Evolutionary conservation across 2,329 filamentous ascomycete species (phyloP), one percentile per base, ranked within the genome.

Genomic region (Talaromyces sp.): DNA sequence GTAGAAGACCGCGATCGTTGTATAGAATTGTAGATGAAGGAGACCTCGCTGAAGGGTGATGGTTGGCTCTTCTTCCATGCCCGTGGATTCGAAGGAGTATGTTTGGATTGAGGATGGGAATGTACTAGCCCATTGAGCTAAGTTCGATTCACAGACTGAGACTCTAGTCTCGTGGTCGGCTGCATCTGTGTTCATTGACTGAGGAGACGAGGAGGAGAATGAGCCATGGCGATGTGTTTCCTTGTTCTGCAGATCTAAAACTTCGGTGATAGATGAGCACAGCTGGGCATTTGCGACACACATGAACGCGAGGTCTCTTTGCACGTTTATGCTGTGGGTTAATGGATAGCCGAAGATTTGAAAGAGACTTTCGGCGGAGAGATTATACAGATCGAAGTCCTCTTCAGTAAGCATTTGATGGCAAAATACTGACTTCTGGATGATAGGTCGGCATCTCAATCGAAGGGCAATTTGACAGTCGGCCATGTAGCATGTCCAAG

Each of bases 21-120:
- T 60, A 22, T 57, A 60, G 37, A 60, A 60, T 29, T 48, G 49
- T 41, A 60, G 46, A 33, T 60, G 54, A 20, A 60, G 54, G 30
- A 57, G 52, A 16, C 50, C 55, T 16, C 54, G 51, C 6, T 60
- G 57, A 8, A 57, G 20, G 22, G 49, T 32, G 16, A 59, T n/a
- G 5, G 45, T 49, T 0, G 52, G 40, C 3, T 57, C 46, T 11
- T 59, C 49, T 13, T 51, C 27, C n/a, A 30, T 17, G 19, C 16
- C 42, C 27, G 32, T 37, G 6, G 45, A 32, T 19, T 55, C 49
- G 8, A 48, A 11, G 1, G 52, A 41, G 14, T 50, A 37, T 9
- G 51, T 52, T n/a, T 58, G 54, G 4, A 47, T 53, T 1, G 51
- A 48, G 11, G 47, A 32, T n/a, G 57, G 57, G 3, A 60, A 36